A percentile compares a stretch with the other conserved stretches of the same genome.
Conservation (phyloP, 257 asterid genomes). For the Lithospermum erythrorhizon region DNA sequence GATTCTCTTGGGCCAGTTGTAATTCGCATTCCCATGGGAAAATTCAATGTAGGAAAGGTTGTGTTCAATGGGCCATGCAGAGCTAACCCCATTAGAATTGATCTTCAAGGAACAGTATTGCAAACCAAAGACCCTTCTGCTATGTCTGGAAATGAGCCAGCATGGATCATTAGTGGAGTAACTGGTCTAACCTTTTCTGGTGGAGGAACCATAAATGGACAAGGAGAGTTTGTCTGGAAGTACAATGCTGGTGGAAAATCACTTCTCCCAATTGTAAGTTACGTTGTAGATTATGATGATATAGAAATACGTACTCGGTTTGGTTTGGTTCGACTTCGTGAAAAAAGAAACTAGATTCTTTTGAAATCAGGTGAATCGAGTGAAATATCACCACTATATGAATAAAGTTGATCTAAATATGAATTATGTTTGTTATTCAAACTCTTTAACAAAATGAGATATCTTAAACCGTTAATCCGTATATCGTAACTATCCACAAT, state of each 20-base stretch:
- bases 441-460: no score
- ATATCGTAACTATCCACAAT: no score
- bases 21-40: slow-evolving; percentile 36
- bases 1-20: slow-evolving; percentile 20
- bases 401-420: no score
- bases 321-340: no score
- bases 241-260: not conserved
- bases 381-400: no score
- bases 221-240: slow-evolving; percentile 21
- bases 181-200: slow-evolving; percentile 37
- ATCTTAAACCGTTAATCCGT: no score
- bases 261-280: slow-evolving; percentile 40
- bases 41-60: slow-evolving; percentile 32
- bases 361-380: no score
- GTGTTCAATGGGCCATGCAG: slow-evolving; percentile 51
- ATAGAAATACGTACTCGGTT: no score
- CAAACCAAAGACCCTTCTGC: slow-evolving; percentile 31
- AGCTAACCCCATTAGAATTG: slow-evolving; percentile 26
- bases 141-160: slow-evolving; percentile 32
- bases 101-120: slow-evolving; percentile 39
- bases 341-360: no score
- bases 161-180: slow-evolving; percentile 15
- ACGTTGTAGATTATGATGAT: slow-evolving; percentile 11
- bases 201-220: slow-evolving; percentile 52
- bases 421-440: no score